These are phyloP conservation scores for Gossypium davidsonii DNA, from an alignment of 441 rosid species.

Conservation along the genomic window DNA sequence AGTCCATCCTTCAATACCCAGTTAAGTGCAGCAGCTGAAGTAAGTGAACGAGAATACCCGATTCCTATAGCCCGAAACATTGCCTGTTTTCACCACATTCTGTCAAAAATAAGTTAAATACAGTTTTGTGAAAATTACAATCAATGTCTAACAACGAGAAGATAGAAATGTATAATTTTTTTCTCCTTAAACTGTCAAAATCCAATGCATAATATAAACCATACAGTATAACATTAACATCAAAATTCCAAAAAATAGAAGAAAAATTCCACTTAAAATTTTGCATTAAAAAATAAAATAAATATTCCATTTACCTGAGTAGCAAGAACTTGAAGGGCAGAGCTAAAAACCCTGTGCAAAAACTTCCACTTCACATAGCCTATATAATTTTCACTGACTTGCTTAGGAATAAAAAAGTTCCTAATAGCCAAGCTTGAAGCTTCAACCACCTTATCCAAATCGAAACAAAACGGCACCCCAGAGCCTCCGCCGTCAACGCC, in stretches of 20 bases:
- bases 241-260: not conserved
- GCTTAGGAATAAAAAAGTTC: slow-evolving; percentile 76
- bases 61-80: slow-evolving; percentile 92
- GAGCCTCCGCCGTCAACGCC: slow-evolving; percentile 39
- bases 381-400: slow-evolving; percentile 53
- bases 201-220: not conserved
- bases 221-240: not conserved
- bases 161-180: not conserved
- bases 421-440: slow-evolving; percentile 37
- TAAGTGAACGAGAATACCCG: slow-evolving; percentile 74
- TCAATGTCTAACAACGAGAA: not conserved
- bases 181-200: not conserved
- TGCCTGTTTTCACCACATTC: slow-evolving; percentile 41
- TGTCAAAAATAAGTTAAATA: slow-evolving; percentile 4
- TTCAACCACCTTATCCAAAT: slow-evolving; percentile 31
- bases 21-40: slow-evolving; percentile 87
- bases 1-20: slow-evolving; percentile 94
- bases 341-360: slow-evolving; percentile 87
- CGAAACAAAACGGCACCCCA: slow-evolving; percentile 29
- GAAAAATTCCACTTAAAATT: not conserved
- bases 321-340: slow-evolving; percentile 90
- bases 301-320: slow-evolving; percentile 56
- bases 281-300: not conserved
- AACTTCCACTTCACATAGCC: slow-evolving; percentile 87
- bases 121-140: not conserved